Percentiles rank a stretch among this genome's conserved stretches.
Evolutionary conservation across 805 yeast genomes (phyloP).

Genomic region (Lachancea waltii): DNA sequence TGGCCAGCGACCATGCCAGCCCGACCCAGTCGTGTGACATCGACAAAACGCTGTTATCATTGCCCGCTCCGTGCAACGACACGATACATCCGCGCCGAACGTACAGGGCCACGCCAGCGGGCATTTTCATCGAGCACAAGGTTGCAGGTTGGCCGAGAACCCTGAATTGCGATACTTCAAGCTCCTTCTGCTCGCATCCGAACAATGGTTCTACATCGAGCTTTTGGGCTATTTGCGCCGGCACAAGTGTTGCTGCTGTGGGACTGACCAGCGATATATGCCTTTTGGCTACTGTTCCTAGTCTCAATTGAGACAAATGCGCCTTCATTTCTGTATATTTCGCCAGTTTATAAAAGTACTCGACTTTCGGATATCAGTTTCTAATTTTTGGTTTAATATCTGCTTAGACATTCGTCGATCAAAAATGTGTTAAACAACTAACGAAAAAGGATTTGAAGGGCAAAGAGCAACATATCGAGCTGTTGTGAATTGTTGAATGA

Average conservation of each 20-base stretch:
- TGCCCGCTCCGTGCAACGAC: slow-evolving; percentile 17
- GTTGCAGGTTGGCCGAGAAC: slow-evolving; percentile 23
- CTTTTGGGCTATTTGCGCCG: slow-evolving; percentile 16
- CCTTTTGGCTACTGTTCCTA: background rate
- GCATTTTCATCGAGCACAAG: slow-evolving; percentile 20
- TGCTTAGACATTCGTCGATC: no score
- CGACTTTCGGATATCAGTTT: background rate
- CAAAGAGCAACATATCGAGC: no score
- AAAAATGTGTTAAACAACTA: no score
- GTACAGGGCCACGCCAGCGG: slow-evolving; percentile 19
- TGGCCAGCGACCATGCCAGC: slow-evolving; percentile 18
- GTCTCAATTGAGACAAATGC: background rate
- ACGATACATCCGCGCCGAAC: slow-evolving; percentile 26
- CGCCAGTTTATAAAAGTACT: background rate
- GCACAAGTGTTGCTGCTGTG: slow-evolving; percentile 16
- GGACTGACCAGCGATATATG: slow-evolving; percentile 20
- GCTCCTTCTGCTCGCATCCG: slow-evolving; percentile 8
- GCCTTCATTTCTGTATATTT: background rate
- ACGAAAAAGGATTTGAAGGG: no score
- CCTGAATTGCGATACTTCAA: slow-evolving; percentile 14
- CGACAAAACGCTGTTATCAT: slow-evolving; percentile 8
- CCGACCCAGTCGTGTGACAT: slow-evolving; percentile 21
- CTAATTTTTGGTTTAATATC: background rate
- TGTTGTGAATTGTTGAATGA: no score
- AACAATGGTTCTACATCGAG: slow-evolving; percentile 17